These are phyloP conservation scores for Incumbomyces delicatus DNA, from an alignment of 2,329 filamentous ascomycete species.

Conservation along the genomic window DNA sequence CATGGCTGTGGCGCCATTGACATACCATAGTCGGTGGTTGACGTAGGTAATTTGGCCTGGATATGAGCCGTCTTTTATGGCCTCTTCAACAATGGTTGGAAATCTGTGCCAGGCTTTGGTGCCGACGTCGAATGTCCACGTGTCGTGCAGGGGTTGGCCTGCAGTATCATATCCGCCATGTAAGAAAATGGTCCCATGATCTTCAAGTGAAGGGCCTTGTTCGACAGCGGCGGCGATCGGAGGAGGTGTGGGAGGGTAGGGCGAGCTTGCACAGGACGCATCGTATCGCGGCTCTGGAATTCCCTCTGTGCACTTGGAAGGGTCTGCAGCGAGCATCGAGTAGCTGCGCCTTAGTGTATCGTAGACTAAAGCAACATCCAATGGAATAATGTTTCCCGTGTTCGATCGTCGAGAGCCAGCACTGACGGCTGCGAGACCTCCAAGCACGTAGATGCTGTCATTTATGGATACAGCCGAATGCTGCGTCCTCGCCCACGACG, in stretches of 20 bases:
- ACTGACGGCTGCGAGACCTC: not conserved
- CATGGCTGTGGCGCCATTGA: constrained; percentile 10
- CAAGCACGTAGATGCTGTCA: constrained; percentile 5
- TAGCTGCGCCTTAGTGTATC: constrained; percentile 9
- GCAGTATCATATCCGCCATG: constrained; percentile 10
- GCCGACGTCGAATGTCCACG: constrained; percentile 14
- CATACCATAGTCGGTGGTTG: constrained; percentile 10
- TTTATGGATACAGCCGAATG: not conserved
- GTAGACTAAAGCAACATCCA: constrained; percentile 5
- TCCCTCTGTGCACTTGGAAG: constrained; percentile 8
- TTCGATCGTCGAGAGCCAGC: not conserved
- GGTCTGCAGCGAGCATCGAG: constrained; percentile 5
- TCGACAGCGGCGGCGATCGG: constrained; percentile 4
- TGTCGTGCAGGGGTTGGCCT: constrained; percentile 10
- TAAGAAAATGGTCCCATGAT: constrained; percentile 13
- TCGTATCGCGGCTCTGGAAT: constrained; percentile 8
- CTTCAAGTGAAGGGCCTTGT: constrained; percentile 6
- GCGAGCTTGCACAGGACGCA: constrained; percentile 10
- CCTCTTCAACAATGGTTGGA: constrained; percentile 7
- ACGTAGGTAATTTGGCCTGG: constrained; percentile 5
- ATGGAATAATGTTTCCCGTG: not conserved
- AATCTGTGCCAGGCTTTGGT: constrained; percentile 10
- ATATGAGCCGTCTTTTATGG: constrained; percentile 5
- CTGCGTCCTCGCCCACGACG: constrained; percentile 3
- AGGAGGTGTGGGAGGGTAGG: constrained; percentile 2